These are phyloP conservation scores for Austroboletus eburneus DNA, from an alignment of 768 basidiomycete genomes.

Conservation along the genomic window DNA sequence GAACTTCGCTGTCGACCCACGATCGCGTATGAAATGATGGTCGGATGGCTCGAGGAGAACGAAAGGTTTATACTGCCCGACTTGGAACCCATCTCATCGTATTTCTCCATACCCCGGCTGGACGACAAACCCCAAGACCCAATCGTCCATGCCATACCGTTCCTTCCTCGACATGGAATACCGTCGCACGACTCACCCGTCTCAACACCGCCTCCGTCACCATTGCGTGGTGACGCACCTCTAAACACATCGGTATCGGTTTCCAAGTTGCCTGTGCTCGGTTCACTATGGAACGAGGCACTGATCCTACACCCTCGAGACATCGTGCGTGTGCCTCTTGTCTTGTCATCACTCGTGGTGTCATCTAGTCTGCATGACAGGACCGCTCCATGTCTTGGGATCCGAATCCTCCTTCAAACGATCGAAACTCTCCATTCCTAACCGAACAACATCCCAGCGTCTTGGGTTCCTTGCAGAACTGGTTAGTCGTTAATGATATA, in stretches of 20 bases:
- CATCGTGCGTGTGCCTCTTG: constrained; percentile 13
- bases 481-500: constrained; percentile 39
- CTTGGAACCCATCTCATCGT: constrained; percentile 39
- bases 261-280: neutral
- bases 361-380: constrained; percentile 27
- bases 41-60: constrained; percentile 15
- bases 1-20: no score
- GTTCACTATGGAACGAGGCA: constrained; percentile 19
- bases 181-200: neutral
- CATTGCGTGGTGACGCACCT: neutral
- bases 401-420: constrained; percentile 32
- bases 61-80: constrained; percentile 16
- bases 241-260: neutral
- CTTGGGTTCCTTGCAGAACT: constrained; percentile 54
- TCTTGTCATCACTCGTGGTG: neutral
- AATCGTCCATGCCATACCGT: constrained; percentile 57
- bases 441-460: constrained; percentile 59
- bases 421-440: constrained; percentile 52
- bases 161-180: neutral
- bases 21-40: constrained; percentile 2
- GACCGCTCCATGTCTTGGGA: constrained; percentile 64
- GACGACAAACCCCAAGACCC: constrained; percentile 76
- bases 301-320: constrained; percentile 3
- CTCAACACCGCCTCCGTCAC: neutral
- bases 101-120: constrained; percentile 62